phyloP scores from a whole-genome alignment of 495 filamentous ascomycete genomes.

The Jackrogersella minutella region DNA sequence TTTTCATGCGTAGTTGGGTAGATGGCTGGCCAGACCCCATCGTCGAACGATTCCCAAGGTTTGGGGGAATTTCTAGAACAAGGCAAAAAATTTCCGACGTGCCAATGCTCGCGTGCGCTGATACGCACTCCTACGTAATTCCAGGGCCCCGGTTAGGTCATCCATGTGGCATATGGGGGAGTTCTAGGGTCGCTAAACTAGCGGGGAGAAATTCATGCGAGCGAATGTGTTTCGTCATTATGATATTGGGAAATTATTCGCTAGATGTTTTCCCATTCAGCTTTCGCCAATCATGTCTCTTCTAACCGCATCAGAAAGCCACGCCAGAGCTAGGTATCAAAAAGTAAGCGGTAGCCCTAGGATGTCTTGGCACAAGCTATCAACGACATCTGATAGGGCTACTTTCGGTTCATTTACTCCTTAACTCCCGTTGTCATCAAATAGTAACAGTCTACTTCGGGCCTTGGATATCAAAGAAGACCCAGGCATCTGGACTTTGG shows the following conservation, averaged over 20 bases:
- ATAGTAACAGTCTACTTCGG: neutral
- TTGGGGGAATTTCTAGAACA: conserved; percentile 23
- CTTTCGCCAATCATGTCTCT: neutral
- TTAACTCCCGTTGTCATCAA: conserved; percentile 7
- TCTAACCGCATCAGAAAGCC: neutral
- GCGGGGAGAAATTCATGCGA: neutral
- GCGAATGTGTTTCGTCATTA: neutral
- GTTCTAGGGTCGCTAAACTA: conserved; percentile 13
- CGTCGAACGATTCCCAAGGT: conserved; percentile 29
- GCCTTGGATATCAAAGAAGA: conserved; percentile 2
- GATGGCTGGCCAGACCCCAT: conserved; percentile 21
- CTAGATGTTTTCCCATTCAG: neutral
- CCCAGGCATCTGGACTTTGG: neutral
- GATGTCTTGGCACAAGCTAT: neutral
- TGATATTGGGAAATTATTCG: neutral
- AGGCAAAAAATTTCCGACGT: conserved; percentile 15
- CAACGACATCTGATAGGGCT: neutral
- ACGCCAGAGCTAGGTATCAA: too few species aligned
- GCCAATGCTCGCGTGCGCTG: conserved; percentile 12
- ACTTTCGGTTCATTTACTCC: neutral
- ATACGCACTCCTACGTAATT: conserved; percentile 16
- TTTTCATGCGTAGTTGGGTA: conserved; percentile 31
- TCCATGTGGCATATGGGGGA: conserved; percentile 20
- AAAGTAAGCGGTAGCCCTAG: too few species aligned
- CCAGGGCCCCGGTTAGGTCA: conserved; percentile 8